These are phyloP conservation scores for Aquilaria sinensis DNA, from an alignment of 345 rosid species.

Conservation along the genomic window DNA sequence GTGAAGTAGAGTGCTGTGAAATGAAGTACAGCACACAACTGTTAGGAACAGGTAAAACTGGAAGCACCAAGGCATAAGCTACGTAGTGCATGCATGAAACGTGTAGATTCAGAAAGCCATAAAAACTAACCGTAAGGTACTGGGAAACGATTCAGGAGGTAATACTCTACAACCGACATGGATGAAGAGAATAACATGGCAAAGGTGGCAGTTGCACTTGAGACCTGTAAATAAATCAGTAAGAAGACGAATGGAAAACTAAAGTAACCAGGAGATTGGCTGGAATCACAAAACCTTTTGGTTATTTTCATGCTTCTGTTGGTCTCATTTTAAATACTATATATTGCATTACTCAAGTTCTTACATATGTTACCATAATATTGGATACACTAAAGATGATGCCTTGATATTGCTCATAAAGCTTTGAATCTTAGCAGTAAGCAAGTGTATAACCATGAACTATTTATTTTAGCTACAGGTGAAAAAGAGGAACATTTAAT, in stretches of 20 bases:
- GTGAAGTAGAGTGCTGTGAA: conserved; percentile 48
- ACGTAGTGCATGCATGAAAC: not conserved
- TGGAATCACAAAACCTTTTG: too few relatives aligned
- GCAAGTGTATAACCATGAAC: too few relatives aligned
- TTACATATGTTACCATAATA: too few relatives aligned
- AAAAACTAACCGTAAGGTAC: conserved; percentile 58
- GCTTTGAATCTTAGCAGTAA: too few relatives aligned
- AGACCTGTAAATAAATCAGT: conserved; percentile 33
- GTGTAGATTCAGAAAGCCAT: not conserved
- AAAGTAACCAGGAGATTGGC: not conserved
- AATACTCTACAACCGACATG: conserved; percentile 83
- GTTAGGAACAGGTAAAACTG: not conserved
- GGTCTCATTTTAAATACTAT: too few relatives aligned
- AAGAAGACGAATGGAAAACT: not conserved
- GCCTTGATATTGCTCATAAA: too few relatives aligned
- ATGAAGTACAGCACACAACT: not conserved
- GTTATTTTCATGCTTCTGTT: too few relatives aligned
- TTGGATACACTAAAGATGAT: too few relatives aligned
- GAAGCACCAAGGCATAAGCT: not conserved
- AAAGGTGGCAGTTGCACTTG: conserved; percentile 85
- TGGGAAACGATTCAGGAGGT: conserved; percentile 74
- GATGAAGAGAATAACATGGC: conserved; percentile 87
- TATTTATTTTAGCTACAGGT: too few relatives aligned
- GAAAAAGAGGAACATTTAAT: too few relatives aligned
- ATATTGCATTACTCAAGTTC: too few relatives aligned